Percentiles rank a stretch among this genome's conserved stretches.
phyloP scores from a whole-genome alignment of 768 basidiomycete species.

The Royoungia palumana region DNA sequence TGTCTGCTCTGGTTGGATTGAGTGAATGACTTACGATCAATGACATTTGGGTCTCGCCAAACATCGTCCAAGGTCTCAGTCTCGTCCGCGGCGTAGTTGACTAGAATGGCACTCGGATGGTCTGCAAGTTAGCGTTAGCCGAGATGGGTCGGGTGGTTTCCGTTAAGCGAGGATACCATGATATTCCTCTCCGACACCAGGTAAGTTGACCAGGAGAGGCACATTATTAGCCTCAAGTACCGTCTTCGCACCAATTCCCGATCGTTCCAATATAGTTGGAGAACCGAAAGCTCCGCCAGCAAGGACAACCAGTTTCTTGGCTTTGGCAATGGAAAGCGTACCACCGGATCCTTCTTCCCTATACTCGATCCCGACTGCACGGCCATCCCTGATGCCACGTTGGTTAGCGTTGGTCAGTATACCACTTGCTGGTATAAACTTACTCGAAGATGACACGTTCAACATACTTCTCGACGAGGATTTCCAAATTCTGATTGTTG shows the following conservation, averaged over 20 bases:
- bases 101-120: conserved; percentile 25
- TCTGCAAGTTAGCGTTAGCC: conserved; percentile 12
- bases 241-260: conserved; percentile 37
- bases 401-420: background rate
- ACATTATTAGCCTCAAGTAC: conserved; percentile 31
- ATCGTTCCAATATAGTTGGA: conserved; percentile 53
- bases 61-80: conserved; percentile 47
- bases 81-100: conserved; percentile 41
- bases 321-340: conserved; percentile 20
- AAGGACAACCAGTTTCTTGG: conserved; percentile 36
- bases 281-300: conserved; percentile 43
- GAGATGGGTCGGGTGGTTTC: too few relatives aligned
- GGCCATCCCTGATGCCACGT: conserved; percentile 23
- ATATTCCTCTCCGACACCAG: conserved; percentile 44
- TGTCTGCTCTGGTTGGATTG: background rate
- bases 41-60: conserved; percentile 34
- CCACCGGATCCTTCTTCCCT: conserved; percentile 14
- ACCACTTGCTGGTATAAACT: background rate
- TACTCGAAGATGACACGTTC: conserved; percentile 39
- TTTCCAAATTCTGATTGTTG: conserved; percentile 28
- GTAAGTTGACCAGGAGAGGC: conserved; percentile 32
- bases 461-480: conserved; percentile 32
- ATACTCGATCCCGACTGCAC: conserved; percentile 39
- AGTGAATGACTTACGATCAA: conserved; percentile 35
- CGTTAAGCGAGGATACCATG: conserved; percentile 23